A percentile compares a stretch with the other conserved stretches of the same genome.
phyloP scores from a whole-genome alignment of 176 grass and related monocot genomes.

The Pontederia crassipes region DNA sequence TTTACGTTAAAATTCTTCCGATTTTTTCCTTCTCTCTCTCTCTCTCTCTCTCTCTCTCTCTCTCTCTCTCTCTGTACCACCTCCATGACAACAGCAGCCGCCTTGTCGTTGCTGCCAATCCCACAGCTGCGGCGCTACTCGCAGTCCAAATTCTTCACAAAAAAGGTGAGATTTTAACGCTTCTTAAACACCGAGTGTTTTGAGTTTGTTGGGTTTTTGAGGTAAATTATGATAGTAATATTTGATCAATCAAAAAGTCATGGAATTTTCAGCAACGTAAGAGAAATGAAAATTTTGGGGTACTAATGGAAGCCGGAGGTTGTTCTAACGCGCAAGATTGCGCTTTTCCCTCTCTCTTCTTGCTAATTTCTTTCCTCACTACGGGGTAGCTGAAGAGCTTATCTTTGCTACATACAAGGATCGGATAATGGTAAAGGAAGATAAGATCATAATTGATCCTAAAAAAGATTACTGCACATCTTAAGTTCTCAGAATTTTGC shows the following conservation, averaged over 20 bases:
- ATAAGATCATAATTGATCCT: too few relatives aligned
- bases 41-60: conserved; percentile 15
- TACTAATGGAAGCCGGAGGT: too few relatives aligned
- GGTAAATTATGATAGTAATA: not conserved
- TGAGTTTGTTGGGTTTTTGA: not conserved
- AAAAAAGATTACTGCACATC: too few relatives aligned
- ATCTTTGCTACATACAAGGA: too few relatives aligned
- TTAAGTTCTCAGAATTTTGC: too few relatives aligned
- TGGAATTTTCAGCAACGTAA: too few relatives aligned
- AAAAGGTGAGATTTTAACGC: conserved; percentile 42
- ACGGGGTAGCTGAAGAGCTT: too few relatives aligned
- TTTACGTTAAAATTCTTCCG: conserved; percentile 10
- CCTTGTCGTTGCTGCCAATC: conserved; percentile 46
- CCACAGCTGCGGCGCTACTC: conserved; percentile 57
- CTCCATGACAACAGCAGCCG: conserved; percentile 70
- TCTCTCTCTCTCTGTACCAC: not conserved
- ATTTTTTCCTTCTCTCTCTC: conserved; percentile 2
- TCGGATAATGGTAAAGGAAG: too few relatives aligned
- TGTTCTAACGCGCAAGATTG: too few relatives aligned
- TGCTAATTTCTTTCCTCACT: too few relatives aligned
- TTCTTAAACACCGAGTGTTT: not conserved
- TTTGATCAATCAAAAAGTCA: not conserved
- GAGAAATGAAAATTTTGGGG: too few relatives aligned
- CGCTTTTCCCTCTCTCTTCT: too few relatives aligned
- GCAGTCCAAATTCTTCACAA: conserved; percentile 45